phyloP scores from a whole-genome alignment of 1,284 basidiomycete species.

The Singerocomus inundabilis region DNA sequence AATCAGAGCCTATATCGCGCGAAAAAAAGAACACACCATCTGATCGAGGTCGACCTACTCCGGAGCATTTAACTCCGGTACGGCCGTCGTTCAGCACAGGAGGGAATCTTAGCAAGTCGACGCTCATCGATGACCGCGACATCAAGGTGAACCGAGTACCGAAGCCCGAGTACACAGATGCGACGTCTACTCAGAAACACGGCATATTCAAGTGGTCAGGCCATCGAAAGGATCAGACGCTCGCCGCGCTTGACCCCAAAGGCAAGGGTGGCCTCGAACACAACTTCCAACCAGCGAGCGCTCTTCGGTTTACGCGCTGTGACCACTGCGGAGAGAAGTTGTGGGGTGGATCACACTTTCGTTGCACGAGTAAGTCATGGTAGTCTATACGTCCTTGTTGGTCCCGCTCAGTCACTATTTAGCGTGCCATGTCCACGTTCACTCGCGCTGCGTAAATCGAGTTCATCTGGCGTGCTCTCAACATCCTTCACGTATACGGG shows the following conservation, averaged over 20 bases:
- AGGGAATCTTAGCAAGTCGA: slow-evolving; percentile 23
- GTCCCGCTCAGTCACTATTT: slow-evolving; percentile 8
- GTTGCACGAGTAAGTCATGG: slow-evolving; percentile 67
- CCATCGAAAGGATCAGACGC: slow-evolving; percentile 40
- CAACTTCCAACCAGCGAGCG: slow-evolving; percentile 86
- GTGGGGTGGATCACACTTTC: slow-evolving; percentile 95
- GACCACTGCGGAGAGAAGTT: slow-evolving; percentile 97
- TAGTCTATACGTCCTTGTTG: neutral
- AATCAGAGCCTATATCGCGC: slow-evolving; percentile 19
- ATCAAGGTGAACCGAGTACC: slow-evolving; percentile 25
- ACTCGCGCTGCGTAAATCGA: slow-evolving; percentile 67
- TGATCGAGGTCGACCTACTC: slow-evolving; percentile 32
- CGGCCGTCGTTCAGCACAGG: slow-evolving; percentile 33
- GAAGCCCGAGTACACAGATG: slow-evolving; percentile 26
- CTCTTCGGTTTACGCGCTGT: slow-evolving; percentile 87
- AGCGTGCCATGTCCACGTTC: slow-evolving; percentile 74
- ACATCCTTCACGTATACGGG: slow-evolving; percentile 39
- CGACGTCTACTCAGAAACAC: slow-evolving; percentile 42
- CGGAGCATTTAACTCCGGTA: slow-evolving; percentile 19
- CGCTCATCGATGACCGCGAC: slow-evolving; percentile 32
- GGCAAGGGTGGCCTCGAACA: slow-evolving; percentile 62
- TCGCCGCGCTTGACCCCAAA: slow-evolving; percentile 35
- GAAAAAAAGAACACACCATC: slow-evolving; percentile 37
- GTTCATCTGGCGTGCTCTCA: slow-evolving; percentile 59
- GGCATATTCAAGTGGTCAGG: slow-evolving; percentile 70